These are phyloP conservation scores for Orbilia javanica DNA, from an alignment of 2,329 filamentous ascomycete genomes.

Conservation along the genomic window DNA sequence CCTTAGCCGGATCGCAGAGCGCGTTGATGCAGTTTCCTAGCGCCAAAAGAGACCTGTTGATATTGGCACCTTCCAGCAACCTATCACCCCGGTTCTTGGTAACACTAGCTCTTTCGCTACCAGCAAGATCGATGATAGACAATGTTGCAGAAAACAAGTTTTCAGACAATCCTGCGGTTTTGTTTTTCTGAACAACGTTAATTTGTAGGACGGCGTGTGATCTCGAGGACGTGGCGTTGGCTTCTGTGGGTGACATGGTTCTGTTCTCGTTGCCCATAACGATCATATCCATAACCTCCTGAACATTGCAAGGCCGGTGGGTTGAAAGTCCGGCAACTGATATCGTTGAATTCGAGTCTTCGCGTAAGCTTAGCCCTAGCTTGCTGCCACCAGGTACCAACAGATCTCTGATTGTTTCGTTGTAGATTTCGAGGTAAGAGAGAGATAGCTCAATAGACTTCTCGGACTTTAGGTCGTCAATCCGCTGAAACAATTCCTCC, in stretches of 20 bases:
- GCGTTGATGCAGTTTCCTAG: slow-evolving; percentile 98
- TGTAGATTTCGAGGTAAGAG: slow-evolving; percentile 98
- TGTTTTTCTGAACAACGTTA: slow-evolving; percentile 92
- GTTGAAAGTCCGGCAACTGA: slow-evolving; percentile 91
- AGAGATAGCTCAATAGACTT: slow-evolving; percentile 91
- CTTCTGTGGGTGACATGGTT: slow-evolving; percentile 95
- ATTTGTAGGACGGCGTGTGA: slow-evolving; percentile 98
- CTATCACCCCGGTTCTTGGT: slow-evolving; percentile 96
- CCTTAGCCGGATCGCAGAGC: slow-evolving; percentile 90
- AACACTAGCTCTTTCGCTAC: slow-evolving; percentile 93
- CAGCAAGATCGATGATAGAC: slow-evolving; percentile 97
- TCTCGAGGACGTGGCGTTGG: slow-evolving; percentile 95
- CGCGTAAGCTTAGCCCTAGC: slow-evolving; percentile 87
- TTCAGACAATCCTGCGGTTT: slow-evolving; percentile 91
- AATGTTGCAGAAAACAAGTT: slow-evolving; percentile 98
- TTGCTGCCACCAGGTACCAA: slow-evolving; percentile 82
- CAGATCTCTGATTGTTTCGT: slow-evolving; percentile 96
- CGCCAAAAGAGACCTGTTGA: slow-evolving; percentile 97
- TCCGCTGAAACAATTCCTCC: slow-evolving; percentile 98
- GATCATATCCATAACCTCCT: slow-evolving; percentile 99
- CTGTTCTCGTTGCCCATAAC: slow-evolving; percentile 92
- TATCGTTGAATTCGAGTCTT: slow-evolving; percentile 93
- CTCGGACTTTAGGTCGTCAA: slow-evolving; percentile 84
- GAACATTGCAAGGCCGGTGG: slow-evolving; percentile 88
- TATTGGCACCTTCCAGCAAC: slow-evolving; percentile 93